Evolutionary conservation across 305 asterid genomes (phyloP).

Genomic region (Fraxinus angustifolia): DNA sequence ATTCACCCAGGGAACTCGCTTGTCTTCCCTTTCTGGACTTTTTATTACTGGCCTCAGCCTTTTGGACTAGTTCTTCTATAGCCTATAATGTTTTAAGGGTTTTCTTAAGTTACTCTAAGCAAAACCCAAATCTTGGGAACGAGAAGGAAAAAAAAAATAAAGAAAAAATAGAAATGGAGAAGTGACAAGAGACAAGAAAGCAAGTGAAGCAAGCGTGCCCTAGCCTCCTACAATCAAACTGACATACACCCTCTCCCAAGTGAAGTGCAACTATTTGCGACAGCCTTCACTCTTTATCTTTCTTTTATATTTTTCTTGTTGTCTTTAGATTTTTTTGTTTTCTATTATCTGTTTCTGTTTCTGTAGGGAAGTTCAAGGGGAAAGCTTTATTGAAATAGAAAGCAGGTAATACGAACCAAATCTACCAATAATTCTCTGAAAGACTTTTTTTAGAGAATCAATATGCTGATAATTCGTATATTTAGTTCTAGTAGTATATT

Average conservation of each 20-base stretch:
- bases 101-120: neutral
- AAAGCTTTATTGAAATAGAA: neutral
- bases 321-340: neutral
- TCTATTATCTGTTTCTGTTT: neutral
- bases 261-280: neutral
- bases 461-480: neutral
- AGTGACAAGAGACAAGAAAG: neutral
- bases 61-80: neutral
- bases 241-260: neutral
- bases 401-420: neutral
- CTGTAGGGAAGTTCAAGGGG: neutral
- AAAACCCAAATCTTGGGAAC: neutral
- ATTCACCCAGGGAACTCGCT: neutral
- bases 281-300: neutral
- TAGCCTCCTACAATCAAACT: neutral
- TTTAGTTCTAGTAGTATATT: neutral
- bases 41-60: neutral
- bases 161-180: neutral
- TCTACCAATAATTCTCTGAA: neutral
- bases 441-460: neutral
- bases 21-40: constrained; percentile 1
- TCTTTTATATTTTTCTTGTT: neutral
- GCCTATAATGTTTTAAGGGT: neutral
- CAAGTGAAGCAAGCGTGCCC: neutral
- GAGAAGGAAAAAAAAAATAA: neutral